phyloP scores from a whole-genome alignment of 495 filamentous ascomycete species.

The Corynascus novoguineensis region DNA sequence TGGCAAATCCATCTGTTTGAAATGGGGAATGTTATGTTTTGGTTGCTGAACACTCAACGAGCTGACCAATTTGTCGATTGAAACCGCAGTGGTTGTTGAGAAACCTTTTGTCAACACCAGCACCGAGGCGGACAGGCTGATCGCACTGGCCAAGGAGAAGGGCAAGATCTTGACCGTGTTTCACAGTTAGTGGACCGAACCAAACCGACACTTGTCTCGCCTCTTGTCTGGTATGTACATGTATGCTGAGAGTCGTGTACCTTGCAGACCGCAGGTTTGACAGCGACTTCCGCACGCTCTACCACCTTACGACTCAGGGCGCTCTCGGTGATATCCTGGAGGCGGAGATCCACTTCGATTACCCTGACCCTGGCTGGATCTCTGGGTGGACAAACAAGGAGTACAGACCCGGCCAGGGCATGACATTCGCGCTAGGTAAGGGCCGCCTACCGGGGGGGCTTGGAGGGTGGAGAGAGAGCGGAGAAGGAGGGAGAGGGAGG shows the following conservation, averaged over 20 bases:
- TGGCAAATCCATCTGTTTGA: background rate
- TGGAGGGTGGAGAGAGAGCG: background rate
- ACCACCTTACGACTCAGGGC: slow-evolving; percentile 45
- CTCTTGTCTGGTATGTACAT: background rate
- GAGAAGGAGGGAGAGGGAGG: too few species aligned
- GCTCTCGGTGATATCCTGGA: slow-evolving; percentile 59
- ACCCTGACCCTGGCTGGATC: slow-evolving; percentile 37
- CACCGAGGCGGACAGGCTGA: slow-evolving; percentile 58
- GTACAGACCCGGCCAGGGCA: slow-evolving; percentile 55
- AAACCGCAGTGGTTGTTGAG: slow-evolving; percentile 57
- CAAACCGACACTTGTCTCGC: background rate
- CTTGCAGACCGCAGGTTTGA: slow-evolving; percentile 58
- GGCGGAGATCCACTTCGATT: slow-evolving; percentile 65
- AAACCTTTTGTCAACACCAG: slow-evolving; percentile 68
- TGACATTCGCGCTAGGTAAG: slow-evolving; percentile 62
- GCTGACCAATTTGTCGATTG: too few species aligned
- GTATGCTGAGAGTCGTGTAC: background rate
- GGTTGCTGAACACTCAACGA: too few species aligned
- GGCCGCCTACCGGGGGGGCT: background rate
- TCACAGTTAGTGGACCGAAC: slow-evolving; percentile 45
- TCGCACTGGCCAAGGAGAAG: slow-evolving; percentile 54
- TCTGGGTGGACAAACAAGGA: slow-evolving; percentile 52
- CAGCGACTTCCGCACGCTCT: slow-evolving; percentile 65
- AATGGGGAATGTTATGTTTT: background rate
- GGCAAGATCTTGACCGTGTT: slow-evolving; percentile 60